These are phyloP conservation scores for Pilasporangium apinafurcum DNA, from an alignment of 352 stramenopile species.

Conservation along the genomic window DNA sequence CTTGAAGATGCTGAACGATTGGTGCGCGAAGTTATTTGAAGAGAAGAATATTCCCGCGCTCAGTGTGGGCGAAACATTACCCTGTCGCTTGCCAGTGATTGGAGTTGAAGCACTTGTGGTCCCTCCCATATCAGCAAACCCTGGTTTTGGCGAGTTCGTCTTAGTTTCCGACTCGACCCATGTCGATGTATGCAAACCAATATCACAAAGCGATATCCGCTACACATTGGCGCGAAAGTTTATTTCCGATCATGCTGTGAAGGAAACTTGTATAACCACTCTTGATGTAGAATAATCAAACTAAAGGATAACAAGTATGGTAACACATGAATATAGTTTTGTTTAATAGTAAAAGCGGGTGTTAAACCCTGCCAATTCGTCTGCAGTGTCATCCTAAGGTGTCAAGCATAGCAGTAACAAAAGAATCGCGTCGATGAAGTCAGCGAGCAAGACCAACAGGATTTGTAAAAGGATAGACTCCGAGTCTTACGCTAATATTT, in stretches of 20 bases:
- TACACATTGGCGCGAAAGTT: conserved; percentile 65
- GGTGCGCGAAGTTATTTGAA: conserved; percentile 47
- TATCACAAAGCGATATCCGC: conserved; percentile 38
- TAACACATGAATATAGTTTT: too few relatives aligned
- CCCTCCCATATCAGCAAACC: conserved; percentile 54
- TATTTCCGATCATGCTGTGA: conserved; percentile 19
- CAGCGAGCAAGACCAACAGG: background rate
- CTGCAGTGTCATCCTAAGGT: conserved; percentile 25
- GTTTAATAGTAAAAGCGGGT: conserved; percentile 25
- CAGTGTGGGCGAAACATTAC: conserved; percentile 59
- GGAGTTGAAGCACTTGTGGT: conserved; percentile 72
- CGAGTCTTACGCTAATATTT: conserved; percentile 39
- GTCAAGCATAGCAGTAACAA: background rate
- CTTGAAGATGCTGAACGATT: conserved; percentile 76
- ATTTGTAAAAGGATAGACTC: background rate
- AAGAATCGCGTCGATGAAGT: background rate
- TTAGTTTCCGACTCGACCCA: conserved; percentile 52
- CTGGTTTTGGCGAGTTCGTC: conserved; percentile 69
- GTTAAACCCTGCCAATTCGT: conserved; percentile 19
- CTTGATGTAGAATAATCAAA: conserved; percentile 4
- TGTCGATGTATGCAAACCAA: conserved; percentile 75
- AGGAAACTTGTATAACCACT: background rate
- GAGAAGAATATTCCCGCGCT: conserved; percentile 46
- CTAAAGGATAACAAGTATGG: too few relatives aligned
- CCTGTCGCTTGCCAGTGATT: conserved; percentile 58